Evolutionary conservation across 2,329 filamentous ascomycete species (phyloP).

Genomic region (Zymoseptoria tritici): DNA sequence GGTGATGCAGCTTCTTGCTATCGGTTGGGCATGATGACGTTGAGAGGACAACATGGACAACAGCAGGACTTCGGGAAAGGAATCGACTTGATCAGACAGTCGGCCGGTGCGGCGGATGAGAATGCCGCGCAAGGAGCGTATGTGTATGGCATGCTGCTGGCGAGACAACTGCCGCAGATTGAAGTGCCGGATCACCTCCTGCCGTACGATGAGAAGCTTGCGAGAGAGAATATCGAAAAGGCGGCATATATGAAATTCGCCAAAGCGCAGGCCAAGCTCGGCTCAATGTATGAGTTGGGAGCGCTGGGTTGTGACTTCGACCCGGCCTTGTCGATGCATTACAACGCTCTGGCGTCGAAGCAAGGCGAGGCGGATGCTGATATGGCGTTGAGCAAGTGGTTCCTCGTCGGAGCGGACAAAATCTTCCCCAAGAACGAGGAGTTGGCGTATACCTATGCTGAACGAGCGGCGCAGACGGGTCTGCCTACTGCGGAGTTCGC

Average conservation of each 20-base stretch:
- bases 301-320: constrained; percentile 93
- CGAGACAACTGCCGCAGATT: constrained; percentile 85
- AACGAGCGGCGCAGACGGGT: constrained; percentile 73
- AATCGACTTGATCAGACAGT: constrained; percentile 72
- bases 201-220: constrained; percentile 61
- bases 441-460: constrained; percentile 82
- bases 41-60: constrained; percentile 89
- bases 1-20: constrained; percentile 83
- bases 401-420: constrained; percentile 87
- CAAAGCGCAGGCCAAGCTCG: constrained; percentile 96
- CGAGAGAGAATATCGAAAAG: constrained; percentile 88
- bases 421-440: constrained; percentile 94
- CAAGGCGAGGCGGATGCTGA: constrained; percentile 92
- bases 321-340: constrained; percentile 84
- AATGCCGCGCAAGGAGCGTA: constrained; percentile 96
- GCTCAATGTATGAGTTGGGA: constrained; percentile 87
- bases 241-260: constrained; percentile 92
- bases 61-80: constrained; percentile 70
- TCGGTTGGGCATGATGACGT: constrained; percentile 92
- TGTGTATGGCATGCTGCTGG: constrained; percentile 80
- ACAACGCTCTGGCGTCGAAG: constrained; percentile 84
- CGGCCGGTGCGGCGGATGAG: constrained; percentile 83
- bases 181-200: constrained; percentile 65
- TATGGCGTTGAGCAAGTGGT: constrained; percentile 97
- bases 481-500: constrained; percentile 91